phyloP scores from a whole-genome alignment of 2,329 filamentous ascomycete genomes.

The Exophiala sp. region DNA sequence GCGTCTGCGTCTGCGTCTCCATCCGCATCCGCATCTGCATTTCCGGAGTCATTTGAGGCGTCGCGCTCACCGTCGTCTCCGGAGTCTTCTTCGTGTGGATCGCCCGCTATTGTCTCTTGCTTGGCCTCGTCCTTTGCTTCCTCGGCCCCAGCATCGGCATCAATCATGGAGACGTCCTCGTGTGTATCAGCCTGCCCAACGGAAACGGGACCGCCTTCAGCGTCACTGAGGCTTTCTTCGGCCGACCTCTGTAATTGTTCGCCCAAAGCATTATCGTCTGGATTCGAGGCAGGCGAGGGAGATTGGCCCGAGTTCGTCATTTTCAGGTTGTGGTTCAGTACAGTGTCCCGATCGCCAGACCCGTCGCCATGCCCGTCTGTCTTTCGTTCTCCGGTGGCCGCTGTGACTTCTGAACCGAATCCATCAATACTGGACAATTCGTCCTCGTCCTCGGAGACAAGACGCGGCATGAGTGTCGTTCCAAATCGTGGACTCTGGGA shows the following conservation, averaged over 20 bases:
- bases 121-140: slow-evolving; percentile 21
- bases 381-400: not conserved
- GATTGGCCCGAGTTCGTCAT: not conserved
- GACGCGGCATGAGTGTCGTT: slow-evolving; percentile 13
- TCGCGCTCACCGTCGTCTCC: slow-evolving; percentile 43
- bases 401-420: not conserved
- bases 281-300: slow-evolving; percentile 6
- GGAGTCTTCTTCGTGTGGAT: slow-evolving; percentile 29
- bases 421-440: slow-evolving; percentile 8
- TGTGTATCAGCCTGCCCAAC: slow-evolving; percentile 2
- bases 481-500: not conserved
- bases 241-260: slow-evolving; percentile 24
- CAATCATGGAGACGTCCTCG: slow-evolving; percentile 16
- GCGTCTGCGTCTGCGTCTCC: slow-evolving; percentile 6
- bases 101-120: not conserved
- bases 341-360: not conserved
- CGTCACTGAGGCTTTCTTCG: slow-evolving; percentile 17
- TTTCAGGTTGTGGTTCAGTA: not conserved
- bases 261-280: slow-evolving; percentile 20
- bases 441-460: slow-evolving; percentile 15
- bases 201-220: slow-evolving; percentile 3
- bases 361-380: not conserved
- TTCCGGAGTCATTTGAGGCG: slow-evolving; percentile 15
- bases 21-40: not conserved
- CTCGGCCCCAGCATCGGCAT: slow-evolving; percentile 12